phyloP scores from a whole-genome alignment of 495 filamentous ascomycete species.

The Clavariopsis aquatica region DNA sequence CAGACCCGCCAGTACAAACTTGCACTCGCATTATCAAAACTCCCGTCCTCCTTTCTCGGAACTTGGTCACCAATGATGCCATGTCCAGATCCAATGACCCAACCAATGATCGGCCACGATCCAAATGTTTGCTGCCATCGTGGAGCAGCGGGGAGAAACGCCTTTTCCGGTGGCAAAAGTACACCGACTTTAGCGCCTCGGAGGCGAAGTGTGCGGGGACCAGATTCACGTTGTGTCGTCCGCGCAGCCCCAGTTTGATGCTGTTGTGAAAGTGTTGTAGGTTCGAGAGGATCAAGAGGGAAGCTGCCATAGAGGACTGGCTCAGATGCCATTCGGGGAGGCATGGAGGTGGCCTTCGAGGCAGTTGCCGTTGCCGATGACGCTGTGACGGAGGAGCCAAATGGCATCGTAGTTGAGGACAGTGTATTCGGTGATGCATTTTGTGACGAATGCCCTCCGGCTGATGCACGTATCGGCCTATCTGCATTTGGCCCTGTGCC shows the following conservation, averaged over 20 bases:
- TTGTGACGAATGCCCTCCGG: constrained; percentile 37
- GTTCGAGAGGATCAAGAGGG: constrained; percentile 4
- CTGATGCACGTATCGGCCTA: constrained; percentile 53
- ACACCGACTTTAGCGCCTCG: constrained; percentile 38
- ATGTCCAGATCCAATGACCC: constrained; percentile 50
- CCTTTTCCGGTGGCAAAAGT: constrained; percentile 42
- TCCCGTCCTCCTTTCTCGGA: constrained; percentile 73
- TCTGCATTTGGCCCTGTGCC: constrained; percentile 70
- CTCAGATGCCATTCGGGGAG: constrained; percentile 45
- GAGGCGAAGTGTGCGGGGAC: constrained; percentile 34
- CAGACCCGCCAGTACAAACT: constrained; percentile 70
- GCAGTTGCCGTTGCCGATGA: constrained; percentile 35
- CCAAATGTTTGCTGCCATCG: constrained; percentile 40
- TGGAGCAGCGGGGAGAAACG: constrained; percentile 43
- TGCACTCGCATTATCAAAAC: constrained; percentile 73
- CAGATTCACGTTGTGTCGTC: constrained; percentile 9
- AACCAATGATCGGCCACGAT: constrained; percentile 37
- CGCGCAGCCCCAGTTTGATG: constrained; percentile 22
- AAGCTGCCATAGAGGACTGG: constrained; percentile 46
- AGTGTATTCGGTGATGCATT: constrained; percentile 27
- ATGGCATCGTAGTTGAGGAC: constrained; percentile 27
- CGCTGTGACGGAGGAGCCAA: constrained; percentile 19
- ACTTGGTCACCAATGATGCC: constrained; percentile 80
- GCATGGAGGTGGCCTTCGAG: constrained; percentile 23
- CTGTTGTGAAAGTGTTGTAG: background rate